Conservation (phyloP, 805 yeast species). For the Metschnikowia amazonensis region DNA sequence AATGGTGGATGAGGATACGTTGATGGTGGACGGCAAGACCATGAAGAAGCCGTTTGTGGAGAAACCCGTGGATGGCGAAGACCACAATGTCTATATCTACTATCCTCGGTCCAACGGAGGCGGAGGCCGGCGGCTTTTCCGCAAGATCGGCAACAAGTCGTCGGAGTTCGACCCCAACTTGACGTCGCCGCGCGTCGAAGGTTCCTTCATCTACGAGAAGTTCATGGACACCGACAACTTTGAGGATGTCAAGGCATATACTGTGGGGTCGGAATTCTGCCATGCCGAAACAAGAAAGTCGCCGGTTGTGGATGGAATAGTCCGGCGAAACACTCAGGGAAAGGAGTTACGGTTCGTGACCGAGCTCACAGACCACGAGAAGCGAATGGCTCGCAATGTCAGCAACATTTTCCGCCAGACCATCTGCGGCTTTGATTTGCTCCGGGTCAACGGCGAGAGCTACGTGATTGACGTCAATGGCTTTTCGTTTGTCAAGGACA, state of each 20-base stretch:
- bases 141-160: constrained; percentile 95
- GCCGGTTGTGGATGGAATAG: constrained; percentile 99
- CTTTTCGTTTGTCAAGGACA: constrained; percentile 95
- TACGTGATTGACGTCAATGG: constrained; percentile 98
- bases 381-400: constrained; percentile 73
- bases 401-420: constrained; percentile 80
- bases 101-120: constrained; percentile 89
- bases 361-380: constrained; percentile 69
- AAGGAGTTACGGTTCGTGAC: constrained; percentile 93
- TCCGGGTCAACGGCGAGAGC: constrained; percentile 83
- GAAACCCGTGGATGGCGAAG: constrained; percentile 98
- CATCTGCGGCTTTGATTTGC: constrained; percentile 93
- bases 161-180: constrained; percentile 90
- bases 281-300: constrained; percentile 98
- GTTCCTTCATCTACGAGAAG: constrained; percentile 87
- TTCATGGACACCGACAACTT: constrained; percentile 98
- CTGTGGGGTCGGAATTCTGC: constrained; percentile 86
- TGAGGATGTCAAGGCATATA: constrained; percentile 97
- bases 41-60: constrained; percentile 92
- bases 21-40: constrained; percentile 65
- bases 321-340: constrained; percentile 94
- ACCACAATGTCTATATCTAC: constrained; percentile 92
- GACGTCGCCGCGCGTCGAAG: constrained; percentile 73
- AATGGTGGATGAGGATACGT: constrained; percentile 79
- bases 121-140: constrained; percentile 90